Evolutionary conservation across 768 basidiomycete species (phyloP).

Genomic region (Xerocomellus chrysenteron): DNA sequence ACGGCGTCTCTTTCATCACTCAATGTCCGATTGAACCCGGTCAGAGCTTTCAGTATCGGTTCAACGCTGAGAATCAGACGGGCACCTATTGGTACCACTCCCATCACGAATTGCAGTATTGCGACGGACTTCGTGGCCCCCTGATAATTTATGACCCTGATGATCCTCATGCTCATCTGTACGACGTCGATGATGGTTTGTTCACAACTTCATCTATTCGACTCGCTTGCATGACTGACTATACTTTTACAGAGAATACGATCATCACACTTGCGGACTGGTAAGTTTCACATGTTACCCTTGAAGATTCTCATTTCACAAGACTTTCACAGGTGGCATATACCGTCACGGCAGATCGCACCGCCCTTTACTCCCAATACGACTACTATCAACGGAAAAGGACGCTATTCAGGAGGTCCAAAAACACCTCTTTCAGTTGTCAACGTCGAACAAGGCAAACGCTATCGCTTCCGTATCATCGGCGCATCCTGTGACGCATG

Average conservation of each 20-base stretch:
- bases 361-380: conserved; percentile 33
- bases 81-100: conserved; percentile 54
- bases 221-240: neutral
- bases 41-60: conserved; percentile 41
- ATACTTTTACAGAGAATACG: conserved; percentile 34
- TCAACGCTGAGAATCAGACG: conserved; percentile 37
- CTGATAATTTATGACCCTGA: conserved; percentile 46
- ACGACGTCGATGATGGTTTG: conserved; percentile 49
- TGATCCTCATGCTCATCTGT: conserved; percentile 41
- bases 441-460: conserved; percentile 37
- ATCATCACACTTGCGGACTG: conserved; percentile 46
- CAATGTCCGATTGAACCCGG: conserved; percentile 46
- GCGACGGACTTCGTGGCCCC: conserved; percentile 43
- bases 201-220: neutral
- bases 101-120: conserved; percentile 39
- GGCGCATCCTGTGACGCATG: conserved; percentile 35
- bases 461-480: conserved; percentile 42
- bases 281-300: conserved; percentile 25
- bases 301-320: neutral
- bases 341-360: conserved; percentile 14
- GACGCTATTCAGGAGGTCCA: conserved; percentile 37
- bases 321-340: conserved; percentile 27
- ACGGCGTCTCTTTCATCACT: conserved; percentile 43
- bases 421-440: conserved; percentile 37
- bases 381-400: conserved; percentile 47